Base-by-base conservation (phyloP, 768 basidiomycete species). In the Panellus pusillus region DNA sequence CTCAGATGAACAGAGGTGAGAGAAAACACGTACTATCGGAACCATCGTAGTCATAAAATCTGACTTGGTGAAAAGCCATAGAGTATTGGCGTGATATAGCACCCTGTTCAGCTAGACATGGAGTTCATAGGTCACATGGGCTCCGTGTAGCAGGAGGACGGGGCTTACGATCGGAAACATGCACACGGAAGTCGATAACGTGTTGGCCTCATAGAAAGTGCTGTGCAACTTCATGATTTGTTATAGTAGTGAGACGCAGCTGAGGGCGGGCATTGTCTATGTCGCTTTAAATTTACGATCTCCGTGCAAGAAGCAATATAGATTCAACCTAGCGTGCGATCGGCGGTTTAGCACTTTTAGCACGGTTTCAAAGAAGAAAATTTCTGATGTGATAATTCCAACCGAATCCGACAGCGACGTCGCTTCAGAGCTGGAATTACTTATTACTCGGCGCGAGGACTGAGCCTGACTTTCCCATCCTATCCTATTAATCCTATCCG, bases 61-160 rank as follows among this genome's bases (percentile, higher is more conserved):
- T 6, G 70, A 67, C 18, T 58, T 56, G 5, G 69, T 72, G 53
- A 72, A 73, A 39, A 73, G 64, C 55, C 61, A 70, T 9, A 64
- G 43, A 14, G 57, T 58, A 18, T 45, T 17, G 13, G 41, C n/a
- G n/a, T 57, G 50, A 36, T 57, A 52, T 4, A 28, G 14, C 18
- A 32, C 13, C 15, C 27, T 24, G 27, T 52, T 24, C 12, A 44
- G 6, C 49, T 44, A 12, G 43, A 19, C 24, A 24, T 24, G 18
- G 43, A 28, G 43, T 2, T 20, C 15, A 31, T 24, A 24, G 24
- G 24, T 24, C 24, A 6, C 24, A 24, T 24, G 24, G 24, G 6
- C 24, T 24, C 24, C n/a, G n/a, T 24, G 24, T 24, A 24, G 24
- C 24, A 24, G 24, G 24, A 24, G 24, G 24, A 24, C 24, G 6